Percentiles rank a stretch among this genome's conserved stretches.
These are phyloP conservation scores for Hysterium pulicare DNA, from an alignment of 2,329 filamentous ascomycete species.

Conservation along the genomic window DNA sequence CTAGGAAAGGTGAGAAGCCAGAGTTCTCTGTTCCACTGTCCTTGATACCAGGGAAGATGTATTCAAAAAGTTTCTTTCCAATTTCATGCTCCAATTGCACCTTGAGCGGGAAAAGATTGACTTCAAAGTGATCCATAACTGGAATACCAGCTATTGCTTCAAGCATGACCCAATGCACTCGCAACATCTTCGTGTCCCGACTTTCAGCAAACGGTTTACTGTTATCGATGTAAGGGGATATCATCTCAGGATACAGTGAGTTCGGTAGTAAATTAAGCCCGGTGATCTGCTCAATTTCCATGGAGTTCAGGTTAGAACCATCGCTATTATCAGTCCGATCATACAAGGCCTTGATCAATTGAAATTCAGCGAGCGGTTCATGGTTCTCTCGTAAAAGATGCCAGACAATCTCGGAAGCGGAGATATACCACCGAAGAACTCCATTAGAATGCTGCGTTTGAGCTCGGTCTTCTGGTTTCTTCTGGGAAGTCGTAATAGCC, in stretches of 20 bases:
- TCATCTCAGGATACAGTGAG: slow-evolving; percentile 93
- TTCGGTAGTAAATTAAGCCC: slow-evolving; percentile 87
- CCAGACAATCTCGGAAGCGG: slow-evolving; percentile 95
- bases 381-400: slow-evolving; percentile 85
- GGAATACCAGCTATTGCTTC: slow-evolving; percentile 97
- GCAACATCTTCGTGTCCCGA: slow-evolving; percentile 77
- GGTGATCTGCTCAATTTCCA: slow-evolving; percentile 83
- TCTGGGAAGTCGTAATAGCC: slow-evolving; percentile 93
- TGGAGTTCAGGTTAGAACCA: slow-evolving; percentile 88
- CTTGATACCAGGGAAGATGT: slow-evolving; percentile 87
- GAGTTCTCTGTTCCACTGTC: slow-evolving; percentile 46
- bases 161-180: slow-evolving; percentile 96
- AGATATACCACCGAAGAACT: slow-evolving; percentile 85
- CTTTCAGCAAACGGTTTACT: slow-evolving; percentile 52
- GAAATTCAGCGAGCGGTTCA: slow-evolving; percentile 87
- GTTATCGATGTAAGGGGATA: slow-evolving; percentile 77
- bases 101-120: slow-evolving; percentile 87
- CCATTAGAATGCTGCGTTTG: slow-evolving; percentile 68
- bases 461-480: slow-evolving; percentile 68
- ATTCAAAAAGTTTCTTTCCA: slow-evolving; percentile 90
- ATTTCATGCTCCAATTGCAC: slow-evolving; percentile 91
- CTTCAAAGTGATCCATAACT: slow-evolving; percentile 95
- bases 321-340: slow-evolving; percentile 96
- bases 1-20: slow-evolving; percentile 61
- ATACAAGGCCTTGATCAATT: slow-evolving; percentile 86